Base-by-base conservation (phyloP, 768 basidiomycete species). In the Boletus coccyginus region DNA sequence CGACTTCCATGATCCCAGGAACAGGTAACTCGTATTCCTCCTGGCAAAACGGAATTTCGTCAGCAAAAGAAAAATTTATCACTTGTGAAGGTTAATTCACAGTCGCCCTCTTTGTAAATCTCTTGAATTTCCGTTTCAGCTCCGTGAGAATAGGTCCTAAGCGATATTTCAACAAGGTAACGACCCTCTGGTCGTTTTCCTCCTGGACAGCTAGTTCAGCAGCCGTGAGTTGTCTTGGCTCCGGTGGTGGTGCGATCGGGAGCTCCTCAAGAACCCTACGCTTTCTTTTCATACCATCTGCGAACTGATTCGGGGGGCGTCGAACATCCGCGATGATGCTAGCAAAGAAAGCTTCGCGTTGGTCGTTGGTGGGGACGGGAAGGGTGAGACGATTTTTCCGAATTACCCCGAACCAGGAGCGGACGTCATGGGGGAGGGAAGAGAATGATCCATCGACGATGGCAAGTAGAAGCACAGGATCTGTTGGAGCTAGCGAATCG, bases 401-500 rank as follows among this genome's bases (percentile, higher is more conserved):
- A 10, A 80, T 79, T 2, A 81, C 75, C 0, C 96, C 97, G 64
- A 99, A 99, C 96, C 97, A 98, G 6, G 82, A 77, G 45, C 85
- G 83, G 21, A 98, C 92, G 61, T 98, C 97, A 2, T 73, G 70
- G 0, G 94, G 93, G 0, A 98, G 75, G 6, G 83, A 77, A 5
- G 77, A 65, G 65, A 90, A 85, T 0, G 77, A 67, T 1, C 90
- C 93, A 56, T 98, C 95, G 17, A 92, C 87, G 21, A 98, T 79
- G 12, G 92, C 95, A 11, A 99, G 81, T 6, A 98, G 77, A 13
- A 99, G 81, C n/a, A 99, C 82, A 3, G 95, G 96, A 65, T 98
- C 97, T 0, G 90, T 90, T 0, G 97, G 92, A 0, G 89, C 79
- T 7, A 99, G 82, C 10, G 92, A 88, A 65, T 97, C 94, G 12